Conservation (phyloP, 352 stramenopile species). For the Phytophthora vignae region DNA sequence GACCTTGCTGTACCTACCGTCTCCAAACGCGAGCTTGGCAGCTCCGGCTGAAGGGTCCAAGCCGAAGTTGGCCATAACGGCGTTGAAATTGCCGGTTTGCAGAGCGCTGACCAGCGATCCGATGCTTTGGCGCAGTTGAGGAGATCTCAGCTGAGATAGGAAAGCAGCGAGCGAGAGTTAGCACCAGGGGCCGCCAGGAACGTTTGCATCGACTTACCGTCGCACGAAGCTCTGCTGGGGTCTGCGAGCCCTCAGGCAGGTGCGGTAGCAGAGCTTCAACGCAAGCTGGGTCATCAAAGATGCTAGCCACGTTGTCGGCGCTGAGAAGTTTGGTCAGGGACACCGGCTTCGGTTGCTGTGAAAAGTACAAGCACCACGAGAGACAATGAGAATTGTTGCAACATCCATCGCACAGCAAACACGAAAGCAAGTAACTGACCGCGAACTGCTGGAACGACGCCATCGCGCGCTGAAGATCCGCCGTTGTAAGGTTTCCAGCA, state of each 20-base stretch:
- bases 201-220: constrained; percentile 47
- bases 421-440: constrained; percentile 29
- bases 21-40: constrained; percentile 82
- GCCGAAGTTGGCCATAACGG: constrained; percentile 91
- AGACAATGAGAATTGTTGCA: too few species aligned
- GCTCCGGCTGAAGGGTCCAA: constrained; percentile 82
- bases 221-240: constrained; percentile 69
- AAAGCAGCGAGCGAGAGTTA: constrained; percentile 1
- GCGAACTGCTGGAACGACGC: constrained; percentile 74
- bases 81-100: constrained; percentile 92
- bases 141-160: constrained; percentile 62
- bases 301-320: constrained; percentile 55
- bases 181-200: background rate
- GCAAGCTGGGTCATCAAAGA: constrained; percentile 73
- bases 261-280: constrained; percentile 71
- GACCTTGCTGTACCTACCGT: constrained; percentile 53
- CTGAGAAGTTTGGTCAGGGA: constrained; percentile 74
- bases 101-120: constrained; percentile 82
- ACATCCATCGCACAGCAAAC: too few species aligned
- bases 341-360: constrained; percentile 65
- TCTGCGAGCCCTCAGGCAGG: constrained; percentile 86
- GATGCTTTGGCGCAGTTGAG: constrained; percentile 92
- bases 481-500: constrained; percentile 73
- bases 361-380: background rate
- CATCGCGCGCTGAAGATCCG: constrained; percentile 89